These are phyloP conservation scores for Trametes hirsuta DNA, from an alignment of 1,284 basidiomycete genomes.

Conservation along the genomic window DNA sequence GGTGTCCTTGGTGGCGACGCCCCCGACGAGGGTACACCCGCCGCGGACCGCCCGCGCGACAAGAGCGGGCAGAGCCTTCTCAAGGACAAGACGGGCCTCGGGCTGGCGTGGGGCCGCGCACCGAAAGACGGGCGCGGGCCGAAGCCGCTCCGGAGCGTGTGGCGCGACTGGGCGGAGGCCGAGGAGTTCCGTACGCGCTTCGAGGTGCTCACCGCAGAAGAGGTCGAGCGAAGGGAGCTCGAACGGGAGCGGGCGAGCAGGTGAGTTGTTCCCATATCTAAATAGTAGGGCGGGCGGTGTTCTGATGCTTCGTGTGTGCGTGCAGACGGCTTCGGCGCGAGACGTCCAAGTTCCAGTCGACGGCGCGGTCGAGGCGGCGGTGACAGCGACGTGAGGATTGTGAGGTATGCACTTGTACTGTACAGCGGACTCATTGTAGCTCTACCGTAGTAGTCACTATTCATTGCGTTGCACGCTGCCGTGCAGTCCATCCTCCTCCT, in stretches of 20 bases:
- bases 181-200: conserved; percentile 92
- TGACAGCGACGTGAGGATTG: neutral
- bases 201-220: conserved; percentile 86
- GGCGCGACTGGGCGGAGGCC: conserved; percentile 94
- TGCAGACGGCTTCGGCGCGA: conserved; percentile 69
- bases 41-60: conserved; percentile 43
- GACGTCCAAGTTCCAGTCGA: conserved; percentile 74
- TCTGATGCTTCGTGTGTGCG: neutral
- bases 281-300: neutral
- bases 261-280: conserved; percentile 30
- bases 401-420: conserved; percentile 3
- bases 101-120: conserved; percentile 69
- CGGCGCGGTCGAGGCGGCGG: conserved; percentile 43
- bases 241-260: conserved; percentile 80
- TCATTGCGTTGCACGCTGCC: neutral
- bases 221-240: conserved; percentile 85
- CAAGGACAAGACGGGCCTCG: conserved; percentile 80
- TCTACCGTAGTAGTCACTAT: conserved; percentile 13
- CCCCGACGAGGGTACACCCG: conserved; percentile 21
- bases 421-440: conserved; percentile 13
- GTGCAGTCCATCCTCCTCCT: too few species aligned
- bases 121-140: conserved; percentile 77
- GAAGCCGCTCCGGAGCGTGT: conserved; percentile 84
- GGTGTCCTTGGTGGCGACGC: conserved; percentile 75
- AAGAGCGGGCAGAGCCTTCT: conserved; percentile 54